Percentiles rank a stretch among this genome's conserved stretches.
These are phyloP conservation scores for Aphanomyces astaci DNA, from an alignment of 352 stramenopile species.

Conservation along the genomic window DNA sequence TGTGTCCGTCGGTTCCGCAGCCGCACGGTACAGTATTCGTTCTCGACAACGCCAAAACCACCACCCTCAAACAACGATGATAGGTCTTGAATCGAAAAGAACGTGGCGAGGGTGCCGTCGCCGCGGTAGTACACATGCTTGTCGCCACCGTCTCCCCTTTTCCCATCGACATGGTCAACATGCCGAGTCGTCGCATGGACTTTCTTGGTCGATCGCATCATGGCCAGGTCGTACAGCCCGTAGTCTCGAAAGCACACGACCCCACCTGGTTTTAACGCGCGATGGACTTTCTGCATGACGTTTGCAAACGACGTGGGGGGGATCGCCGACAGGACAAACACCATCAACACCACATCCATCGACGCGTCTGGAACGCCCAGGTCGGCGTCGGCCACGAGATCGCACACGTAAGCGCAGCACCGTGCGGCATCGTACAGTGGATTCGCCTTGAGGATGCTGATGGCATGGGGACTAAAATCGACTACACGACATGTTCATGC, in stretches of 20 bases:
- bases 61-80: conserved; percentile 33
- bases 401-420: conserved; percentile 64
- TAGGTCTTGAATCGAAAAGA: conserved; percentile 62
- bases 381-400: conserved; percentile 52
- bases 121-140: conserved; percentile 58
- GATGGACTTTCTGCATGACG: conserved; percentile 51
- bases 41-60: conserved; percentile 47
- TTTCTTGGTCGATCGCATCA: conserved; percentile 71
- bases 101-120: conserved; percentile 68
- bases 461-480: conserved; percentile 77
- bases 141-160: too few relatives aligned
- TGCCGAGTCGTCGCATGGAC: conserved; percentile 19
- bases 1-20: conserved; percentile 63
- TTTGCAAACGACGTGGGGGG: conserved; percentile 41
- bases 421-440: conserved; percentile 36
- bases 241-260: conserved; percentile 84
- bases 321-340: conserved; percentile 78
- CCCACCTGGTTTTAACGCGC: conserved; percentile 46
- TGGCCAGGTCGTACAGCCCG: conserved; percentile 79
- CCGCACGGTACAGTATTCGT: conserved; percentile 68
- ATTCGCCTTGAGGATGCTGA: conserved; percentile 55
- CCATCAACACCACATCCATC: conserved; percentile 68
- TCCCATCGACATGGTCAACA: too few relatives aligned
- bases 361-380: conserved; percentile 36
- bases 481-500: conserved; percentile 19